Conservation (phyloP, 1,139 yeast species). For the Protomyces lactucae-debilis region DNA sequence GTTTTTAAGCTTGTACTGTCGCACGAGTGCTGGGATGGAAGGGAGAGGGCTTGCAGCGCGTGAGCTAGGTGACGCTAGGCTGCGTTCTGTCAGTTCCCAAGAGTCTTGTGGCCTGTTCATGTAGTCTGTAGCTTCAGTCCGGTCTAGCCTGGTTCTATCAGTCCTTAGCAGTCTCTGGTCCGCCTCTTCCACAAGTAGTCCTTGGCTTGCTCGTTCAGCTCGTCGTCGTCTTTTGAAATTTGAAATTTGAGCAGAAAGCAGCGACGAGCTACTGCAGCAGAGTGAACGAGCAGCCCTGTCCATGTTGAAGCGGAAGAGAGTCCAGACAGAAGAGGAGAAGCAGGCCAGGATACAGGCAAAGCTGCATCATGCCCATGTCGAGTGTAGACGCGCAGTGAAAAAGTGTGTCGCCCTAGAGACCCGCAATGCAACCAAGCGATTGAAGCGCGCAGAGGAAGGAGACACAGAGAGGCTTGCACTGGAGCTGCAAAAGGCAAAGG, state of each 20-base stretch:
- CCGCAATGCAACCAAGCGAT: slow-evolving; percentile 34
- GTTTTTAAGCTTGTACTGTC: not conserved
- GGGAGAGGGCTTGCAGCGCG: not conserved
- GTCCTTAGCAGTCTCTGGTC: too few relatives aligned
- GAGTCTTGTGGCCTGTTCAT: not conserved
- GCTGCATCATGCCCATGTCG: slow-evolving; percentile 32
- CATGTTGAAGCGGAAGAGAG: not conserved
- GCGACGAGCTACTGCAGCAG: not conserved
- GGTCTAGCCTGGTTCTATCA: too few relatives aligned
- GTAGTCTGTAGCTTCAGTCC: not conserved
- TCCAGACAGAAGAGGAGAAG: not conserved
- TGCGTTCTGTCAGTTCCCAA: not conserved
- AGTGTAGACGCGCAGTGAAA: slow-evolving; percentile 40
- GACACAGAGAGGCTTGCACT: slow-evolving; percentile 33
- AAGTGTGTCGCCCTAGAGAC: slow-evolving; percentile 34
- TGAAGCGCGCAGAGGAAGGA: slow-evolving; percentile 32
- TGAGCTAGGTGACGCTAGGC: not conserved
- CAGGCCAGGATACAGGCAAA: not conserved
- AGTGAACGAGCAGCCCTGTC: not conserved
- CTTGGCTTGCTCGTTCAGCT: not conserved
- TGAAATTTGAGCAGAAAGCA: not conserved
- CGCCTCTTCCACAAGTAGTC: not conserved
- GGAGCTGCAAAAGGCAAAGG: slow-evolving; percentile 36
- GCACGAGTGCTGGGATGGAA: not conserved
- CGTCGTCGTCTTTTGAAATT: not conserved